Conservation (phyloP, 345 rosid genomes). For the Eutrema japonicum region DNA sequence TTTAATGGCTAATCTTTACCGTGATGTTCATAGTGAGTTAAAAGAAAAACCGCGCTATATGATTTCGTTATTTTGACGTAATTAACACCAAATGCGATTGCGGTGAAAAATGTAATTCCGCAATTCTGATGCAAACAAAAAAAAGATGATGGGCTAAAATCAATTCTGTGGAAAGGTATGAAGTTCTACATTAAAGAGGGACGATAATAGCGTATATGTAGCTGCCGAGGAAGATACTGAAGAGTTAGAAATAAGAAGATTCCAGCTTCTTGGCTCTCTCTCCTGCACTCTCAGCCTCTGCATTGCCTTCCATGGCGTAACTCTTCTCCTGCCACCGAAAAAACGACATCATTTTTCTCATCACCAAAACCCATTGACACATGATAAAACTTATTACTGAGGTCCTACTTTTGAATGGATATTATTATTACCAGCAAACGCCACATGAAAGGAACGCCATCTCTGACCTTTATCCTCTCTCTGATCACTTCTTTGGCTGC, state of each 20-base stretch:
- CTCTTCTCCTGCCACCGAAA: conserved; percentile 63
- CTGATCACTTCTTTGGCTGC: conserved; percentile 65
- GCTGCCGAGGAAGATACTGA: too few species aligned
- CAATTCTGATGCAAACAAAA: too few species aligned
- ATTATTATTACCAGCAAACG: conserved; percentile 65
- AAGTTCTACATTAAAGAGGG: too few species aligned
- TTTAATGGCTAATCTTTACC: too few species aligned
- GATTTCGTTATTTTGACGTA: too few species aligned
- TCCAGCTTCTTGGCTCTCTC: conserved; percentile 67
- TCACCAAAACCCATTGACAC: neutral
- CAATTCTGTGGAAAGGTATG: too few species aligned
- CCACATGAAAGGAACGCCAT: conserved; percentile 82
- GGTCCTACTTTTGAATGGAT: neutral
- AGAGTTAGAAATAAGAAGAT: conserved; percentile 54
- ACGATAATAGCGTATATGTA: too few species aligned
- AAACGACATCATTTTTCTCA: neutral
- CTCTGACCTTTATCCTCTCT: conserved; percentile 60
- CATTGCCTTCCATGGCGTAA: conserved; percentile 53
- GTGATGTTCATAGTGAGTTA: too few species aligned
- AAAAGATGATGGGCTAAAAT: too few species aligned
- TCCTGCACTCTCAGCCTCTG: conserved; percentile 50
- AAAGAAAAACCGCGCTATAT: too few species aligned
- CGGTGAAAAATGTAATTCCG: too few species aligned
- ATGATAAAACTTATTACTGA: neutral
- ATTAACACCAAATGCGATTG: too few species aligned